A percentile compares a stretch with the other conserved stretches of the same genome.
phyloP scores from a whole-genome alignment of 441 rosid genomes.

The Biscutella laevigata region DNA sequence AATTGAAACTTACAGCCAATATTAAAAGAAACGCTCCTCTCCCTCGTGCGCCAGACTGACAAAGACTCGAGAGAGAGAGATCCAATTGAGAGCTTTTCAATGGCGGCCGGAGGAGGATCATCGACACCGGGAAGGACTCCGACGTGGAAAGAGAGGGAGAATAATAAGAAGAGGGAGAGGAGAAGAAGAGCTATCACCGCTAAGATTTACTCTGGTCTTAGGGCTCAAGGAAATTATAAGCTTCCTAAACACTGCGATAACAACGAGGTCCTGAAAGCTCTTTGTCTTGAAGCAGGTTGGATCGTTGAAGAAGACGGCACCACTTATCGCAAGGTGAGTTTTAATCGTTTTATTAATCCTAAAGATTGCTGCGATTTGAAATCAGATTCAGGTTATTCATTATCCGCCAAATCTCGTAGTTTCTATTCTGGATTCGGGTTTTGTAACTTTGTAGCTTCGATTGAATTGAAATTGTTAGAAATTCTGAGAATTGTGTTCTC shows the following conservation, averaged over 20 bases:
- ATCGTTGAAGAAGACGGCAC: conserved; percentile 90
- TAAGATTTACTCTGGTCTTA: conserved; percentile 65
- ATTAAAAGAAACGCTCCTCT: too few relatives aligned
- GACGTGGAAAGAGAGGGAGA: conserved; percentile 97
- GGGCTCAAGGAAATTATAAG: conserved; percentile 81
- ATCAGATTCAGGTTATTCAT: conserved; percentile 9
- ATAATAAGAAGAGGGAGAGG: conserved; percentile 83
- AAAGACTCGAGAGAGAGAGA: conserved; percentile 16
- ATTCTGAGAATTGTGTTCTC: not conserved
- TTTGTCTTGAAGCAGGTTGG: conserved; percentile 93
- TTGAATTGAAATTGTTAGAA: not conserved
- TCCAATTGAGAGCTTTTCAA: conserved; percentile 6
- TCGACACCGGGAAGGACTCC: conserved; percentile 55
- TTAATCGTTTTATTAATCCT: too few relatives aligned
- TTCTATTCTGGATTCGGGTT: not conserved
- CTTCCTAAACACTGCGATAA: conserved; percentile 94
- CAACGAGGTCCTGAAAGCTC: conserved; percentile 87
- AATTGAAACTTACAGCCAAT: conserved; percentile 19
- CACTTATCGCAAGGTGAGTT: conserved; percentile 76
- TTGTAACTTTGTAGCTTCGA: not conserved
- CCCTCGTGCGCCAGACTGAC: conserved; percentile 25
- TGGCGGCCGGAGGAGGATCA: conserved; percentile 28
- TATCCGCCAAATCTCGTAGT: not conserved
- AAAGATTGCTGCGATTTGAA: too few relatives aligned
- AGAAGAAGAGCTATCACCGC: conserved; percentile 85